A percentile compares a stretch with the other conserved stretches of the same genome.
phyloP scores from a whole-genome alignment of 2,329 filamentous ascomycete genomes.

The Davidsoniella neocaledoniae region DNA sequence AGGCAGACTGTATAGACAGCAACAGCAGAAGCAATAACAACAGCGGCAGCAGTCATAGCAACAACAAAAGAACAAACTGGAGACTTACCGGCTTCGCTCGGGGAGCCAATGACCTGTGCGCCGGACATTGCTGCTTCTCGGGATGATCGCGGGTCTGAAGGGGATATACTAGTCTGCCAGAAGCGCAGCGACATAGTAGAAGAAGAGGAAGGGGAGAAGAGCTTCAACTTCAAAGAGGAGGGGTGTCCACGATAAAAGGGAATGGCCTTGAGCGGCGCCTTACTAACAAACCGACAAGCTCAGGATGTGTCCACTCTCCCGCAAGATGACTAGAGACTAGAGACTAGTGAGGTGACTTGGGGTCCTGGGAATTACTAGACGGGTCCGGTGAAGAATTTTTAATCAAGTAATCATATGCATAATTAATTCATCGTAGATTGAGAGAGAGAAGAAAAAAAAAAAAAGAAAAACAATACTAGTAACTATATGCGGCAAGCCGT shows the following conservation, averaged over 20 bases:
- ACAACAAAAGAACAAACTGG: constrained; percentile 17
- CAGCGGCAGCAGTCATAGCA: constrained; percentile 10
- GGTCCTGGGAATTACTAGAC: too few species aligned
- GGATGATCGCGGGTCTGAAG: constrained; percentile 1
- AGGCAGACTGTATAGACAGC: not conserved
- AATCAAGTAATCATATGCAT: too few species aligned
- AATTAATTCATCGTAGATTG: too few species aligned
- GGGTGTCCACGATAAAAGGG: constrained; percentile 9
- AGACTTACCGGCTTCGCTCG: constrained; percentile 13
- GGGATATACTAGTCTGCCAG: constrained; percentile 11
- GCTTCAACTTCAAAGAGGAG: constrained; percentile 4
- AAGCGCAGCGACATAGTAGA: constrained; percentile 18
- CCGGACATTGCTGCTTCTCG: constrained; percentile 12
- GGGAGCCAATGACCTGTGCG: constrained; percentile 11
- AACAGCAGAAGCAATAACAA: not conserved
- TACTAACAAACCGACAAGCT: too few species aligned
- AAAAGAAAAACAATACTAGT: too few species aligned
- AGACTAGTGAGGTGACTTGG: too few species aligned
- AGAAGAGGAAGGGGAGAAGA: constrained; percentile 12
- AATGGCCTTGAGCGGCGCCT: not conserved
- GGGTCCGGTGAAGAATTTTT: too few species aligned
- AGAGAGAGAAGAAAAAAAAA: too few species aligned
- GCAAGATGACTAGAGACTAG: too few species aligned
- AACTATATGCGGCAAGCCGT: too few species aligned
- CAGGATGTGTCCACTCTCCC: too few species aligned